phyloP scores from a whole-genome alignment of 108 stramenopile genomes.

The Pseudonitzschia delicatissima region DNA sequence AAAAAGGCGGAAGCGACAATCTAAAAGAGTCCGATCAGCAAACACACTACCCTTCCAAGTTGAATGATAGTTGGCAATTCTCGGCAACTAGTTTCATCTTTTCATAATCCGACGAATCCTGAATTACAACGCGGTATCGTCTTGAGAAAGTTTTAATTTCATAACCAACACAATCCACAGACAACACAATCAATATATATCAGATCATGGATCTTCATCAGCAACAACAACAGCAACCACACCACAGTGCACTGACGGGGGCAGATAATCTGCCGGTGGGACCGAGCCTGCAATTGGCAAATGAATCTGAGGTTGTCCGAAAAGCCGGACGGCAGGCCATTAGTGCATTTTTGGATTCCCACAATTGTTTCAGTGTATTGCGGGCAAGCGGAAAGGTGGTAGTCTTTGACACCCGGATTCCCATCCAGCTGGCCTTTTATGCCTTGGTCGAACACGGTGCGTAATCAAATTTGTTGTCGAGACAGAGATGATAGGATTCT shows the following conservation, averaged over 20 bases:
- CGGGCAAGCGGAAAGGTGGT: constrained; percentile 89
- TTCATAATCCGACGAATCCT: no score
- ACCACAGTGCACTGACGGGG: constrained; percentile 11
- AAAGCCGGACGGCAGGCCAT: constrained; percentile 78
- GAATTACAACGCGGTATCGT: no score
- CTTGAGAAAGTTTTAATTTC: no score
- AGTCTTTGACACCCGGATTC: constrained; percentile 96
- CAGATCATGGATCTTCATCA: constrained; percentile 3
- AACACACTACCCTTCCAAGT: no score
- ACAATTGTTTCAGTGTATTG: constrained; percentile 75
- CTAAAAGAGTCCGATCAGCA: no score
- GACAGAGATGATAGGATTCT: no score
- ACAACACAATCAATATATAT: no score
- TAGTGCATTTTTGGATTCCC: constrained; percentile 65
- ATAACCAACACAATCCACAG: no score
- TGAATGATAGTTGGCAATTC: no score
- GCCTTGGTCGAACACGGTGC: constrained; percentile 96
- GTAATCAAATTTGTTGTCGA: constrained; percentile 30
- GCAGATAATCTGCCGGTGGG: constrained; percentile 33
- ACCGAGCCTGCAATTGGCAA: constrained; percentile 20
- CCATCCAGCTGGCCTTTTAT: constrained; percentile 97
- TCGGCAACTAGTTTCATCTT: no score
- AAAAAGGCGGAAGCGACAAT: no score
- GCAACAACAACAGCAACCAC: not conserved
- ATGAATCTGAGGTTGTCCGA: constrained; percentile 78